A percentile compares a stretch with the other conserved stretches of the same genome.
Conservation (phyloP, 805 yeast species). For the Lachancea thermotolerans region DNA sequence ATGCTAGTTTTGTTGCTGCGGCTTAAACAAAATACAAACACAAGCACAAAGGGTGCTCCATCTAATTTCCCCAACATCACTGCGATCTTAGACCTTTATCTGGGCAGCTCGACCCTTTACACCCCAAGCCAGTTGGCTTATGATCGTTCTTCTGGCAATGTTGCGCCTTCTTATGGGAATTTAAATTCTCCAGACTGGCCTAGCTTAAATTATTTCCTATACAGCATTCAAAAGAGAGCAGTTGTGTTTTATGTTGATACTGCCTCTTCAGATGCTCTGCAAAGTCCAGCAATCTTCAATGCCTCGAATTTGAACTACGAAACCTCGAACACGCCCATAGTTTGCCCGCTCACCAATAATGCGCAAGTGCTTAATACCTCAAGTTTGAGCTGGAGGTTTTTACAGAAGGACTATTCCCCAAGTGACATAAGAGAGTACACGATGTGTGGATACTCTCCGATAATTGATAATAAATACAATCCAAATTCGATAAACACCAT, state of each 20-base stretch:
- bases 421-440: conserved; percentile 35
- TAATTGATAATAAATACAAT: conserved; percentile 39
- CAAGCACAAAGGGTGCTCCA: conserved; percentile 1
- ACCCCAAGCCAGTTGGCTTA: conserved; percentile 22
- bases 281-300: conserved; percentile 29
- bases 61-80: conserved; percentile 16
- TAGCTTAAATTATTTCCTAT: conserved; percentile 31
- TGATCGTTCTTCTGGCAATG: conserved; percentile 18
- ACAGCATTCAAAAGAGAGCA: conserved; percentile 30
- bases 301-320: conserved; percentile 19
- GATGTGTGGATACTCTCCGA: conserved; percentile 60
- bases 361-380: conserved; percentile 12
- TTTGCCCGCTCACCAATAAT: conserved; percentile 16
- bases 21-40: conserved; percentile 10
- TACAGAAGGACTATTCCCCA: conserved; percentile 40
- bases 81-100: conserved; percentile 13
- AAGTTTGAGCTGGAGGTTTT: conserved; percentile 33
- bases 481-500: conserved; percentile 23
- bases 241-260: conserved; percentile 25
- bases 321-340: conserved; percentile 15
- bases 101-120: conserved; percentile 23
- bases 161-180: conserved; percentile 14
- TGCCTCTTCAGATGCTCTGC: conserved; percentile 19
- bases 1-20: conserved; percentile 37
- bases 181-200: conserved; percentile 30